Evolutionary conservation across 2,329 filamentous ascomycete genomes (phyloP).

Genomic region (Botrytis hyacinthi): DNA sequence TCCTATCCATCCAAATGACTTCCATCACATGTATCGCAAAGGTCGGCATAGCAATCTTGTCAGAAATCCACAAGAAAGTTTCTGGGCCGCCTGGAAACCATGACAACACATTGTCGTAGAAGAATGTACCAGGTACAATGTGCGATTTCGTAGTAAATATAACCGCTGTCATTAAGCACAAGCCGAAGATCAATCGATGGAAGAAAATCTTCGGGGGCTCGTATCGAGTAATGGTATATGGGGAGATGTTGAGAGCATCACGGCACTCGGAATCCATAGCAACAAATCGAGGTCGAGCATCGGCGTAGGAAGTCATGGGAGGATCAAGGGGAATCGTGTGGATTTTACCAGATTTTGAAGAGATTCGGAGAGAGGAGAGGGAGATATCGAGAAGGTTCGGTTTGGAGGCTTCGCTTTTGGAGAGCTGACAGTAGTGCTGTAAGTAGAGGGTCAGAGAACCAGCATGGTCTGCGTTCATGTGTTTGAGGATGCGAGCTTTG

Average conservation of each 20-base stretch:
- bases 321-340: slow-evolving; percentile 65
- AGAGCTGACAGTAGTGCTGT: slow-evolving; percentile 64
- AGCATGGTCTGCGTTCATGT: slow-evolving; percentile 85
- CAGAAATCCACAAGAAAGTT: slow-evolving; percentile 59
- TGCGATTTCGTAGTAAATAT: slow-evolving; percentile 50
- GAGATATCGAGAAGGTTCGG: slow-evolving; percentile 65
- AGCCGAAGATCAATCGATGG: slow-evolving; percentile 53
- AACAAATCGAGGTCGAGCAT: slow-evolving; percentile 68
- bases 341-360: slow-evolving; percentile 47
- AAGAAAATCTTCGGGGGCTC: slow-evolving; percentile 34
- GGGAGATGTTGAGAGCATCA: slow-evolving; percentile 55
- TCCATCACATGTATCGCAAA: slow-evolving; percentile 66
- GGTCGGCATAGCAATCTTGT: slow-evolving; percentile 57
- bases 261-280: slow-evolving; percentile 67
- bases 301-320: slow-evolving; percentile 63
- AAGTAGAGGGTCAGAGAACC: slow-evolving; percentile 75
- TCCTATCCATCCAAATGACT: slow-evolving; percentile 51
- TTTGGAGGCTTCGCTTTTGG: slow-evolving; percentile 52
- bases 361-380: slow-evolving; percentile 60
- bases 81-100: slow-evolving; percentile 57
- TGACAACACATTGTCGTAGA: slow-evolving; percentile 50
- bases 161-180: slow-evolving; percentile 54
- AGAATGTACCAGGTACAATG: slow-evolving; percentile 51
- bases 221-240: slow-evolving; percentile 45
- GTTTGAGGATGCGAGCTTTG: slow-evolving; percentile 65